Evolutionary conservation across 805 yeast species (phyloP).

Genomic region (Teunomyces lycoperdinae): DNA sequence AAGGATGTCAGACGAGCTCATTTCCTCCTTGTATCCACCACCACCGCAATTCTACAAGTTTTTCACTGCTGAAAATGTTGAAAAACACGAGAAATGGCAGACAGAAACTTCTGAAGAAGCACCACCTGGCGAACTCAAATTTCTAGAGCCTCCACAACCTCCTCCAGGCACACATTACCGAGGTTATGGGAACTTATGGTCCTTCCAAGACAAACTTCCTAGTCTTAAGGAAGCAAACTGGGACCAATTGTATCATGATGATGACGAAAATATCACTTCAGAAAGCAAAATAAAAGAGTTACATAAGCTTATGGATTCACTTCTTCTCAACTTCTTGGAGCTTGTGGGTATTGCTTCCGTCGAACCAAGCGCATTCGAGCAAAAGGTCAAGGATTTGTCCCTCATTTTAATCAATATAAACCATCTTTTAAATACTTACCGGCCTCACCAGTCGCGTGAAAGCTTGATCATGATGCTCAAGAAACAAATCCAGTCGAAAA

Average conservation of each 20-base stretch:
- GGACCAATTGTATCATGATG: slow-evolving; percentile 59
- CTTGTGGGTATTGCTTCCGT: slow-evolving; percentile 73
- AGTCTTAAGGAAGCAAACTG: slow-evolving; percentile 75
- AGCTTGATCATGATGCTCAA: slow-evolving; percentile 72
- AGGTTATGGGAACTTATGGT: slow-evolving; percentile 91
- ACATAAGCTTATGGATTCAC: slow-evolving; percentile 74
- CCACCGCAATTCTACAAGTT: slow-evolving; percentile 82
- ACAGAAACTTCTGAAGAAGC: slow-evolving; percentile 7
- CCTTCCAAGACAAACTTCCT: slow-evolving; percentile 72
- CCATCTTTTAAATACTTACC: slow-evolving; percentile 84
- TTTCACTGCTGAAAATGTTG: slow-evolving; percentile 69
- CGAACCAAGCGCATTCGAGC: slow-evolving; percentile 59
- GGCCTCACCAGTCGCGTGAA: slow-evolving; percentile 95
- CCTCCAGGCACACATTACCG: slow-evolving; percentile 69
- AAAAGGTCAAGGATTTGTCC: slow-evolving; percentile 75
- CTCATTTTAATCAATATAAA: slow-evolving; percentile 84
- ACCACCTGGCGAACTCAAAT: slow-evolving; percentile 49
- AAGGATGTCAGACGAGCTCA: slow-evolving; percentile 27
- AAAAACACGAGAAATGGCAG: slow-evolving; percentile 34
- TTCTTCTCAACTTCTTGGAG: slow-evolving; percentile 77
- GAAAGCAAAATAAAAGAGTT: slow-evolving; percentile 64
- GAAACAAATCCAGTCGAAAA: slow-evolving; percentile 66
- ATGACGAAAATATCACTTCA: slow-evolving; percentile 34
- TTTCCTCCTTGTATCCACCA: slow-evolving; percentile 83
- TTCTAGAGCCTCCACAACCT: slow-evolving; percentile 60